phyloP scores from a whole-genome alignment of 768 basidiomycete genomes.

The Tubosaeta sp. region DNA sequence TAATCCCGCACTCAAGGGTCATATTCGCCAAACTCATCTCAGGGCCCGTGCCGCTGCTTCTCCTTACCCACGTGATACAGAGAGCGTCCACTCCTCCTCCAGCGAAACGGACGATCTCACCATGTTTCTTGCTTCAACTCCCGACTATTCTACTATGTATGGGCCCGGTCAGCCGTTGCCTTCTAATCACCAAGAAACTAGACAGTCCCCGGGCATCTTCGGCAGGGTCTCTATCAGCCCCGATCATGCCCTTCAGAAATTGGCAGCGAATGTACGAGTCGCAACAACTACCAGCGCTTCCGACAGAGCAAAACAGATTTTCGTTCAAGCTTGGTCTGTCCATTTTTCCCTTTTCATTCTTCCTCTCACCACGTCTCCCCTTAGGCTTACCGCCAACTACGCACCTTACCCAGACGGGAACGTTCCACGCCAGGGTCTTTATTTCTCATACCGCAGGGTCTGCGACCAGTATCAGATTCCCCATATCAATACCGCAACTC shows the following conservation, averaged over 20 bases:
- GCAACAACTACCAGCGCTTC: conserved; percentile 90
- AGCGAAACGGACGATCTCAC: conserved; percentile 86
- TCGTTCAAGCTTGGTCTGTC: conserved; percentile 86
- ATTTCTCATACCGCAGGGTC: conserved; percentile 87
- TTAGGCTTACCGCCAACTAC: conserved; percentile 86
- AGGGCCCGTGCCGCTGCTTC: conserved; percentile 78
- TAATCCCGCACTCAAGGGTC: conserved; percentile 74
- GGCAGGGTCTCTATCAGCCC: conserved; percentile 71
- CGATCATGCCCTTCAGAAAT: conserved; percentile 79
- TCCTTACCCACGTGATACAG: conserved; percentile 81
- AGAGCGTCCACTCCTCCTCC: conserved; percentile 83
- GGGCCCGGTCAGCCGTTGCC: conserved; percentile 39
- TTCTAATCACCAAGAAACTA: conserved; percentile 37
- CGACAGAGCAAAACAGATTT: conserved; percentile 88
- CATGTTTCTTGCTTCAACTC: conserved; percentile 60
- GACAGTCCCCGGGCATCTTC: conserved; percentile 70
- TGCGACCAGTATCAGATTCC: conserved; percentile 92
- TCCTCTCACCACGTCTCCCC: conserved; percentile 13
- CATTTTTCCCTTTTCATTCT: conserved; percentile 13
- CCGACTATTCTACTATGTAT: conserved; percentile 71
- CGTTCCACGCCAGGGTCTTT: conserved; percentile 90
- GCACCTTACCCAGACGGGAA: conserved; percentile 90
- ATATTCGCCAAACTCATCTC: conserved; percentile 70
- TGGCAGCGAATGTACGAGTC: conserved; percentile 81
- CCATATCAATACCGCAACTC: conserved; percentile 92